These are phyloP conservation scores for Cyberlindnera lachancei DNA, from an alignment of 805 yeast species.

Conservation along the genomic window DNA sequence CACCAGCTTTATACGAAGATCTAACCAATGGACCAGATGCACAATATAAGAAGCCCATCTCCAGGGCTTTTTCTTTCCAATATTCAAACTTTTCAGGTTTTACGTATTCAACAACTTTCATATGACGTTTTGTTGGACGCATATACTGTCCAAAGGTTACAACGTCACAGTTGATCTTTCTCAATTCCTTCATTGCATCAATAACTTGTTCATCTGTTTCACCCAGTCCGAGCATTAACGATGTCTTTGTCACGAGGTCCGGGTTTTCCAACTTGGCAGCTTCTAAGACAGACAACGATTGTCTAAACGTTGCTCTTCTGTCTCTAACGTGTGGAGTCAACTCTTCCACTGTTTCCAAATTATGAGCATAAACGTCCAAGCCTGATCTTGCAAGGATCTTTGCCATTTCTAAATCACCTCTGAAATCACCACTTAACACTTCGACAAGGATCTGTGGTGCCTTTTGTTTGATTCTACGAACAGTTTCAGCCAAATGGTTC, in stretches of 20 bases:
- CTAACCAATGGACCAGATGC: slow-evolving; percentile 97
- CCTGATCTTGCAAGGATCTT: slow-evolving; percentile 78
- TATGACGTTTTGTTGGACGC: slow-evolving; percentile 98
- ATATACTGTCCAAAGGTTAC: slow-evolving; percentile 98
- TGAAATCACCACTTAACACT: slow-evolving; percentile 89
- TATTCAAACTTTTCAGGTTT: slow-evolving; percentile 90
- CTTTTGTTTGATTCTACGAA: slow-evolving; percentile 71
- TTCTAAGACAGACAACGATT: slow-evolving; percentile 67
- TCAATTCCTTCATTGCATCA: slow-evolving; percentile 67
- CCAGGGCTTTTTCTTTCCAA: slow-evolving; percentile 83
- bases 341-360: slow-evolving; percentile 91
- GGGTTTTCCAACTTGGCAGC: slow-evolving; percentile 78
- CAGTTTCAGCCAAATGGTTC: slow-evolving; percentile 83
- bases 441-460: slow-evolving; percentile 91
- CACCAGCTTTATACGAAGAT: slow-evolving; percentile 97
- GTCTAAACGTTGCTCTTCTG: slow-evolving; percentile 92
- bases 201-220: slow-evolving; percentile 87
- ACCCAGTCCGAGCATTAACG: slow-evolving; percentile 94
- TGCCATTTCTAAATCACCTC: slow-evolving; percentile 82
- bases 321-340: slow-evolving; percentile 94
- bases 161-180: slow-evolving; percentile 77
- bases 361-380: slow-evolving; percentile 94
- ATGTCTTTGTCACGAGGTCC: slow-evolving; percentile 79
- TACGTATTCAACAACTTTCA: slow-evolving; percentile 94
- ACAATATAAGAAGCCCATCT: slow-evolving; percentile 89